Percentiles rank a stretch among this genome's conserved stretches.
Conservation (phyloP, 345 rosid species). For the Mallotus nudiflorus region DNA sequence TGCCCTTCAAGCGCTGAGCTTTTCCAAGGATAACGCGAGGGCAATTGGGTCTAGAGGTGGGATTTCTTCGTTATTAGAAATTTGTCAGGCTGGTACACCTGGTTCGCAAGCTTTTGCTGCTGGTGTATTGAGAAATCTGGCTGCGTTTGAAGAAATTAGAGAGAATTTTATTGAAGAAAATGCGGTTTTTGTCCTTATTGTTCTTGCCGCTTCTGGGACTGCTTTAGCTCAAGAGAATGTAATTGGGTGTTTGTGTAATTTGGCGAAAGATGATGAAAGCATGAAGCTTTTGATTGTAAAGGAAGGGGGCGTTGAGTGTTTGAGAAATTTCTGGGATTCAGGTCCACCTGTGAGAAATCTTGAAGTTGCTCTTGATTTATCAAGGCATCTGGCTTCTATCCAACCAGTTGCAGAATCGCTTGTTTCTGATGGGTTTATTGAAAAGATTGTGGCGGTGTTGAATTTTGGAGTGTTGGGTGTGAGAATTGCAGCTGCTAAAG, state of each 20-base stretch:
- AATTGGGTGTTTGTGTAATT: slow-evolving; percentile 68
- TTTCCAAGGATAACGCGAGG: slow-evolving; percentile 77
- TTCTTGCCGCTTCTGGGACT: slow-evolving; percentile 69
- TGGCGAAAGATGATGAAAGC: slow-evolving; percentile 53
- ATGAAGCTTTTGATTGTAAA: slow-evolving; percentile 59
- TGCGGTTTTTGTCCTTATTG: slow-evolving; percentile 56
- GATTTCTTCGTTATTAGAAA: slow-evolving; percentile 72
- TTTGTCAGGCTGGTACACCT: slow-evolving; percentile 81
- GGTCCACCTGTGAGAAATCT: slow-evolving; percentile 47
- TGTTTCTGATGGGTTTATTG: slow-evolving; percentile 59
- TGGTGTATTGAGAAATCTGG: slow-evolving; percentile 74
- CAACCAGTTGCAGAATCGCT: slow-evolving; percentile 62
- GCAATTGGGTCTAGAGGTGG: slow-evolving; percentile 88
- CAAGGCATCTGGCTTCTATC: slow-evolving; percentile 52
- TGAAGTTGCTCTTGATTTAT: slow-evolving; percentile 60
- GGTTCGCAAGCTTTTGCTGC: slow-evolving; percentile 84
- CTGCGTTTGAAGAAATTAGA: slow-evolving; percentile 52
- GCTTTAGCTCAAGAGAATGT: slow-evolving; percentile 75
- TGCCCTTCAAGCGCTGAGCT: slow-evolving; percentile 67
- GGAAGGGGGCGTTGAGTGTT: slow-evolving; percentile 67
- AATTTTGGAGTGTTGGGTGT: slow-evolving; percentile 63
- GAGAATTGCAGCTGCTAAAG: slow-evolving; percentile 73
- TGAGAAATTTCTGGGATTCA: slow-evolving; percentile 84
- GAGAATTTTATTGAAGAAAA: slow-evolving; percentile 78
- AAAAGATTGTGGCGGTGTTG: slow-evolving; percentile 49